Percentiles rank a stretch among this genome's conserved stretches.
Conservation (phyloP, 345 rosid genomes). For the Theobroma cacao region DNA sequence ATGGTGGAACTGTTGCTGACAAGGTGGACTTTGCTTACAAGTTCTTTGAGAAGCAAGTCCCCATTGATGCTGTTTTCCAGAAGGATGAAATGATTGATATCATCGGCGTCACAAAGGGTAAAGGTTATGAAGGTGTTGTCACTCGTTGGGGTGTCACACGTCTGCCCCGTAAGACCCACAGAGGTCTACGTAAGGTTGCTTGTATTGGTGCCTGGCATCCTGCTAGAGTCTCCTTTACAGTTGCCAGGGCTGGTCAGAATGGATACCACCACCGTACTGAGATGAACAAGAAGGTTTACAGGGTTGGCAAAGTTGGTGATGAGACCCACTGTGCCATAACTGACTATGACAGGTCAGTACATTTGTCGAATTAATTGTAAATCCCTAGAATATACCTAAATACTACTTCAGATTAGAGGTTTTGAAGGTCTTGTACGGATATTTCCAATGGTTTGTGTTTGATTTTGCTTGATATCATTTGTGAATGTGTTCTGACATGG, state of each 20-base stretch:
- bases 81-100: constrained; percentile 88
- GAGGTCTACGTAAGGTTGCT: constrained; percentile 93
- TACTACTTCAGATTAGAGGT: neutral
- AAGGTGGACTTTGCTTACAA: constrained; percentile 76
- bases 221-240: constrained; percentile 89
- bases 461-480: neutral
- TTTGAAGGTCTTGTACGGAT: neutral
- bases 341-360: constrained; percentile 68
- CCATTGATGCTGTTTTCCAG: constrained; percentile 73
- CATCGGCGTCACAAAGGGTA: constrained; percentile 88
- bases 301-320: constrained; percentile 61
- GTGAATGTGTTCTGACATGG: neutral
- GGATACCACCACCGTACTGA: constrained; percentile 94
- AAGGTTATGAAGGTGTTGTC: constrained; percentile 88
- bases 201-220: constrained; percentile 99
- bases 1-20: constrained; percentile 73
- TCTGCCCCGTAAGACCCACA: constrained; percentile 86
- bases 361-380: neutral
- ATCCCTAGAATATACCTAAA: neutral
- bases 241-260: constrained; percentile 96
- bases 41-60: constrained; percentile 85
- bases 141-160: constrained; percentile 96
- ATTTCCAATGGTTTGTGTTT: neutral
- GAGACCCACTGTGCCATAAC: constrained; percentile 69
- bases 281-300: constrained; percentile 85